Base-by-base conservation (phyloP, 2,329 filamentous ascomycete genomes). In the Claviceps sp. region DNA sequence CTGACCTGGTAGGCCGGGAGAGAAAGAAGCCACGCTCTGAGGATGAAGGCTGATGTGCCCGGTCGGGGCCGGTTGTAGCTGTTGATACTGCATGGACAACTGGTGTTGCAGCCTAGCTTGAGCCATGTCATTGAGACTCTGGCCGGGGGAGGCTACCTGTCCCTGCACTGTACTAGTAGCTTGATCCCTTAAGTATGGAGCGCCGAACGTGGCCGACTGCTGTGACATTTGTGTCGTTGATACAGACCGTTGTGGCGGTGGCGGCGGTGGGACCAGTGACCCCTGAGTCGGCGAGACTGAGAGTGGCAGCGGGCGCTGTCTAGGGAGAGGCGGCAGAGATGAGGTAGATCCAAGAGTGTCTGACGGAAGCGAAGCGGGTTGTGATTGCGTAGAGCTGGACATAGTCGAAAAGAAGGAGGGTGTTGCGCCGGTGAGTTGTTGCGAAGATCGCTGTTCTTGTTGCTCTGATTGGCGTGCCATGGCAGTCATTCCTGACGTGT, bases 191-290 rank as follows among this genome's bases (percentile, higher is more conserved):
- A 96, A 69, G 16, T 87, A 82, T 48, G 87, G 81, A 18, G 85
- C 79, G 7, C 78, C 78, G 65, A 94, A 93, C 4, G 75, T 77
- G 65, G 77, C 89, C 46, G 82, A 81, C 62, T 85, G 85, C 62
- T 85, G 85, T 48, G 80, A 84, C 51, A 89, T 86, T 64, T 89
- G 86, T 26, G 93, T 91, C 41, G 93, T 91, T 42, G 91, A 96
- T 13, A 93, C 76, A 7, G 93, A 85, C 55, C 93, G 79, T 50
- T 82, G 79, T 11, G 89, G 89, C 18, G 50, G 42, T 36, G 80
- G 89, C 7, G 80, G 89, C 7, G 89, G 89, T 56, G 89, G 89
- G 55, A 90, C 79, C 40, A 95, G 73, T 18, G 81, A 79, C 41
- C 78, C 71, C 58, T 79, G 74, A 44, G 73, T 75, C 53, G 79